These are phyloP conservation scores for Aureobasidium sp. DNA, from an alignment of 2,329 filamentous ascomycete genomes.

Conservation along the genomic window DNA sequence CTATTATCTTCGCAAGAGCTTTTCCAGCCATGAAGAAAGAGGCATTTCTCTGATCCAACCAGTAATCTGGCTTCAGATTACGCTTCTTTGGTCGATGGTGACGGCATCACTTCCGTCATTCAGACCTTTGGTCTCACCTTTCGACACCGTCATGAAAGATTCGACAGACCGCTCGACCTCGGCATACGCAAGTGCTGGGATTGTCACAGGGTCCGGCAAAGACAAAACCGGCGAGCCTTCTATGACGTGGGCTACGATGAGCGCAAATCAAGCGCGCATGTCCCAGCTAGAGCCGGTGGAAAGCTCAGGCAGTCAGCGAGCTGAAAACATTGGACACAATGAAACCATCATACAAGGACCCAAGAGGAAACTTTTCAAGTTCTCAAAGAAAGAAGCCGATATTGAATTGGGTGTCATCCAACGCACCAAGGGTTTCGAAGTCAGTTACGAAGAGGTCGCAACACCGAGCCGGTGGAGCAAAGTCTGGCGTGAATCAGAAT, in stretches of 20 bases:
- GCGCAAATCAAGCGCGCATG: background rate
- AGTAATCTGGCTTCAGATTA: constrained; percentile 14
- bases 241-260: background rate
- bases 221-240: background rate
- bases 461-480: background rate
- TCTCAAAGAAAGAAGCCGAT: background rate
- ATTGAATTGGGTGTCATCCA: constrained; percentile 8
- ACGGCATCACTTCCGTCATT: constrained; percentile 18
- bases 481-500: background rate
- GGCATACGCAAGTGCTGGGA: background rate
- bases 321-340: background rate
- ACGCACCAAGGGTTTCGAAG: background rate
- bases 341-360: constrained; percentile 7
- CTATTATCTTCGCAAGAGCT: background rate
- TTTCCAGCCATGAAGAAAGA: background rate
- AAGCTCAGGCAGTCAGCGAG: background rate
- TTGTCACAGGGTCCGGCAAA: background rate
- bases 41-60: constrained; percentile 8
- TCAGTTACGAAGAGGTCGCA: background rate
- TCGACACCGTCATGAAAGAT: constrained; percentile 4
- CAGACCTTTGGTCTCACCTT: constrained; percentile 9
- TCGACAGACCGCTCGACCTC: background rate
- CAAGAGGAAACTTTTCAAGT: background rate
- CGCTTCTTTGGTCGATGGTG: constrained; percentile 15
- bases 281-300: background rate